These are phyloP conservation scores for Diplodia corticola DNA, from an alignment of 2,329 filamentous ascomycete genomes.

Conservation along the genomic window DNA sequence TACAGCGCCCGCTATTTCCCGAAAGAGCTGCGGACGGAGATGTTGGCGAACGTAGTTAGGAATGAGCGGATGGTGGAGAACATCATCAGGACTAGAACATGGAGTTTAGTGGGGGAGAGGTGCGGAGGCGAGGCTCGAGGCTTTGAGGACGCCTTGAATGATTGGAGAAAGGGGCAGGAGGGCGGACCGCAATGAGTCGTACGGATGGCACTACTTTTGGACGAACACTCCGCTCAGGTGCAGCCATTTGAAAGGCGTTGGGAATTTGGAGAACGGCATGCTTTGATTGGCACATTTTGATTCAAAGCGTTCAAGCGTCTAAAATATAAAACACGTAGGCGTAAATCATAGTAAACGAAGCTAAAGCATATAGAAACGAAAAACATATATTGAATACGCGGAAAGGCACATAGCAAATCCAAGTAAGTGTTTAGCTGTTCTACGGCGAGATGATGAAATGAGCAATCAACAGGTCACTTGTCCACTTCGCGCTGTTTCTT, in stretches of 20 bases:
- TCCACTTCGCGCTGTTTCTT: background rate
- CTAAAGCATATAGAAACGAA: background rate
- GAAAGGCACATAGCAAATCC: background rate
- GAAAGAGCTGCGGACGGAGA: constrained; percentile 76
- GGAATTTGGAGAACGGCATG: background rate
- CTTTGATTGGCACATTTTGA: background rate
- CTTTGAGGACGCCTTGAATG: constrained; percentile 37
- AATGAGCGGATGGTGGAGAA: constrained; percentile 75
- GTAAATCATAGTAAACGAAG: background rate
- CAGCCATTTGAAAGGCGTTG: background rate
- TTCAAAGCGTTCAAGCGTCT: constrained; percentile 2
- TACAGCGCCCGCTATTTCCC: constrained; percentile 85
- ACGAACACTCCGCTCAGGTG: background rate
- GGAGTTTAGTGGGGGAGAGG: constrained; percentile 73
- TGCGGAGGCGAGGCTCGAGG: constrained; percentile 61
- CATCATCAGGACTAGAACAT: constrained; percentile 79
- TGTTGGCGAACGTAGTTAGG: constrained; percentile 69
- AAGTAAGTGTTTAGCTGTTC: background rate
- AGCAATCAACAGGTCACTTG: background rate
- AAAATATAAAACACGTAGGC: background rate
- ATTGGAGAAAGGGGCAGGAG: constrained; percentile 31
- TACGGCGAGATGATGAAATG: background rate
- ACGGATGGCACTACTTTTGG: background rate
- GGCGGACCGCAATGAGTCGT: background rate
- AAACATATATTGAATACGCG: background rate